Conservation (phyloP, 2,329 filamentous ascomycete genomes). For the Penicillium sclerotigenum region DNA sequence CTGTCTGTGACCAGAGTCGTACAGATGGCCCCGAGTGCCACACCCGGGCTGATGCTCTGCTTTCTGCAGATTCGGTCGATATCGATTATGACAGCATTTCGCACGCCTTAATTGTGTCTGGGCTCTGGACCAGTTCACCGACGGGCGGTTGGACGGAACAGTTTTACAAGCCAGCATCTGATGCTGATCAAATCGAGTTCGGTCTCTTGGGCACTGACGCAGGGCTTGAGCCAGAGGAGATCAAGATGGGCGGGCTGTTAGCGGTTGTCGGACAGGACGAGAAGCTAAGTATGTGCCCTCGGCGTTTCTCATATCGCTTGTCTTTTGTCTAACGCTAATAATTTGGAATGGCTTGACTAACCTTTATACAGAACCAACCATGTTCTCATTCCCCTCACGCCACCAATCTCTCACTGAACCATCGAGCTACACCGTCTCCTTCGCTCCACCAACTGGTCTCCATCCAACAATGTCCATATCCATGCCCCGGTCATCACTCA, state of each 20-base stretch:
- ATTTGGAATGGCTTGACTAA: slow-evolving; percentile 1
- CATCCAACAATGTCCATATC: slow-evolving; percentile 75
- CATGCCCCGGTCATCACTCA: slow-evolving; percentile 52
- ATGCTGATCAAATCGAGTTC: slow-evolving; percentile 65
- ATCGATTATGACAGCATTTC: slow-evolving; percentile 72
- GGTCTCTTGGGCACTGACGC: slow-evolving; percentile 70
- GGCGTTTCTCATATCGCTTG: neutral
- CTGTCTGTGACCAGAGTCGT: slow-evolving; percentile 48
- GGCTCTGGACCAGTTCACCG: slow-evolving; percentile 54
- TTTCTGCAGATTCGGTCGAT: slow-evolving; percentile 64
- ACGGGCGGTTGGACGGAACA: slow-evolving; percentile 48
- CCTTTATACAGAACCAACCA: slow-evolving; percentile 57
- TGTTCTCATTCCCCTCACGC: slow-evolving; percentile 80
- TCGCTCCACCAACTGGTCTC: slow-evolving; percentile 71
- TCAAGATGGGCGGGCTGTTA: slow-evolving; percentile 74
- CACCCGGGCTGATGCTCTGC: slow-evolving; percentile 46
- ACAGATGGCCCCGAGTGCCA: slow-evolving; percentile 50
- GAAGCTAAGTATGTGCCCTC: slow-evolving; percentile 54
- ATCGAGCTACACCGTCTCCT: slow-evolving; percentile 59
- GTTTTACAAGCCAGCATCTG: slow-evolving; percentile 31
- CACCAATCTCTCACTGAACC: slow-evolving; percentile 59
- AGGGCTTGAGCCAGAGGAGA: slow-evolving; percentile 61
- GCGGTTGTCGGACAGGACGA: slow-evolving; percentile 73
- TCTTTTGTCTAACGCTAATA: neutral
- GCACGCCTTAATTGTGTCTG: slow-evolving; percentile 62